Conservation (phyloP, 2,329 filamentous ascomycete species). For the Penicillium sp. region DNA sequence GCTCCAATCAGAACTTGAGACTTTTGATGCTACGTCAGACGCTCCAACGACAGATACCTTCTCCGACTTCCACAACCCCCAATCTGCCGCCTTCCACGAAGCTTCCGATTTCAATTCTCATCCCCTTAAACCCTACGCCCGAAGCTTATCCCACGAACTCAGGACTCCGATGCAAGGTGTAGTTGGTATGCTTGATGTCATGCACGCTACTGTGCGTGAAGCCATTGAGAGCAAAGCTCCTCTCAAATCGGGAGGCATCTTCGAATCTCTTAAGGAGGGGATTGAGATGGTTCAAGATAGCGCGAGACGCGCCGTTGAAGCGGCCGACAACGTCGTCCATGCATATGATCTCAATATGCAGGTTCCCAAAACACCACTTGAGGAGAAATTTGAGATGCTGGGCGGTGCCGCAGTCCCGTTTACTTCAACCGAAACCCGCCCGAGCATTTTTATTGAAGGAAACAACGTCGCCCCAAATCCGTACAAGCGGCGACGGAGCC, state of each 20-base stretch:
- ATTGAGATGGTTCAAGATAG: conserved; percentile 72
- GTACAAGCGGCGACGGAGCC: conserved; percentile 46
- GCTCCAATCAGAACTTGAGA: conserved; percentile 38
- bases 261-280: conserved; percentile 62
- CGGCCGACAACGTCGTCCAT: conserved; percentile 71
- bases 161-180: conserved; percentile 73
- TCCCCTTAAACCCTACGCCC: conserved; percentile 67
- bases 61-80: conserved; percentile 23
- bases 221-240: conserved; percentile 55
- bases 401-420: conserved; percentile 24
- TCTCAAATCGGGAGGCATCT: conserved; percentile 51
- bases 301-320: conserved; percentile 66
- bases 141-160: conserved; percentile 67
- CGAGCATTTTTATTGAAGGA: conserved; percentile 43
- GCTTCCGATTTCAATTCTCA: conserved; percentile 56
- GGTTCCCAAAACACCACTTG: conserved; percentile 60
- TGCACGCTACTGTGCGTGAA: conserved; percentile 69
- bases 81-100: conserved; percentile 52
- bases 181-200: conserved; percentile 71
- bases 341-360: conserved; percentile 73
- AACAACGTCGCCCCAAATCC: conserved; percentile 44
- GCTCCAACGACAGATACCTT: conserved; percentile 16
- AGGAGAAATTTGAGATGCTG: conserved; percentile 37
- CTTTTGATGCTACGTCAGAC: neutral
- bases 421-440: conserved; percentile 31